These are phyloP conservation scores for Stellera chamaejasme DNA, from an alignment of 345 rosid genomes.

Conservation along the genomic window DNA sequence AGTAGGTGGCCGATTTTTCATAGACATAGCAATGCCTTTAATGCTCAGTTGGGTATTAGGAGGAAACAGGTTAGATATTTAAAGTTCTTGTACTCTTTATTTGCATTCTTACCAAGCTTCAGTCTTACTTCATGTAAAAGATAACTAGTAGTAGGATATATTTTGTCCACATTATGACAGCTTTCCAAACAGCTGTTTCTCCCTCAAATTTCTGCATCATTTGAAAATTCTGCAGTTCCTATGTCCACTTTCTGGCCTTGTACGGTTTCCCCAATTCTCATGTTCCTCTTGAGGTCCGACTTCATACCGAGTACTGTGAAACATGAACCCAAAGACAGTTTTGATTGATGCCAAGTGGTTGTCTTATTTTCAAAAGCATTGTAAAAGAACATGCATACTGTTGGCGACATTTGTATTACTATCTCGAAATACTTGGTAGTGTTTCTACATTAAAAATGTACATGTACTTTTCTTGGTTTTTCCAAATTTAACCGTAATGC, in stretches of 20 bases:
- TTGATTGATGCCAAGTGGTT: no score
- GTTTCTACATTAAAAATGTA: no score
- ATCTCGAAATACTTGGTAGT: no score
- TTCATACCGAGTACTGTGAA: not conserved
- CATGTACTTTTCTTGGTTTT: no score
- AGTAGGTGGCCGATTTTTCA: constrained; percentile 78
- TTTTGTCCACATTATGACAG: no score
- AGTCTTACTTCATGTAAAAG: not conserved
- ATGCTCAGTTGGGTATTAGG: constrained; percentile 93
- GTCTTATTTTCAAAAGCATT: not conserved
- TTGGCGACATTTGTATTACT: not conserved
- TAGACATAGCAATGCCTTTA: constrained; percentile 67
- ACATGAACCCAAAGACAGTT: no score
- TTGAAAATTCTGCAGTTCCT: not conserved
- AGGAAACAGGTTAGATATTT: constrained; percentile 68
- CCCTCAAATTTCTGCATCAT: not conserved
- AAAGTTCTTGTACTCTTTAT: not conserved
- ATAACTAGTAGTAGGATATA: no score
- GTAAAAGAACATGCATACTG: not conserved
- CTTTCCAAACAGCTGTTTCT: no score
- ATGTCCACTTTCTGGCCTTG: no score
- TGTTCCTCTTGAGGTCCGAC: not conserved
- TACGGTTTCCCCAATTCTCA: not conserved
- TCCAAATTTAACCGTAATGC: no score
- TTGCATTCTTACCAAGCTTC: not conserved